These are phyloP conservation scores for Chlorella sp. DNA, from an alignment of 139 green algal species.

Conservation along the genomic window DNA sequence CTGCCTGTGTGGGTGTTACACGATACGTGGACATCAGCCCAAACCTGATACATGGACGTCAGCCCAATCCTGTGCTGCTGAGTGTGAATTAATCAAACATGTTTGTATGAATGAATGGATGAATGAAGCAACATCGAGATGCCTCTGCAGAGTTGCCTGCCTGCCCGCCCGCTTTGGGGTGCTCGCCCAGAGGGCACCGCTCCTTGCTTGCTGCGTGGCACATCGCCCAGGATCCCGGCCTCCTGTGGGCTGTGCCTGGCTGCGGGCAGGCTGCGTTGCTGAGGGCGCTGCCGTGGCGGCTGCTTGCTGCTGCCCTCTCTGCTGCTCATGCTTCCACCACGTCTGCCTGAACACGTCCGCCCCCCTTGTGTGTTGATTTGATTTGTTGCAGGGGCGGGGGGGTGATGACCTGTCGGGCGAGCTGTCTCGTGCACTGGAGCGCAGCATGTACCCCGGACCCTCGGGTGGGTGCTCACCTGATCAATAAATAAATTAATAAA, in stretches of 20 bases:
- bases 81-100: too few relatives aligned
- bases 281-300: too few relatives aligned
- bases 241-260: not conserved
- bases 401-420: conserved; percentile 72
- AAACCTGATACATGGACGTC: too few relatives aligned
- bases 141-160: not conserved
- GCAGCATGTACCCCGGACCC: conserved; percentile 48
- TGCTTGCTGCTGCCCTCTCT: not conserved
- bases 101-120: too few relatives aligned
- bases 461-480: conserved; percentile 42
- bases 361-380: not conserved
- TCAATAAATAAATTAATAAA: too few relatives aligned
- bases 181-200: too few relatives aligned
- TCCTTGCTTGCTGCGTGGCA: too few relatives aligned
- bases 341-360: not conserved
- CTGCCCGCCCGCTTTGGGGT: not conserved
- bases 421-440: conserved; percentile 64
- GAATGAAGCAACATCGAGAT: too few relatives aligned
- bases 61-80: too few relatives aligned
- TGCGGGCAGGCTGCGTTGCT: not conserved
- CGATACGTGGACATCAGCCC: too few relatives aligned
- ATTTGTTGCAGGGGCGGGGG: conserved; percentile 63
- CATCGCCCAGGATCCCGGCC: too few relatives aligned
- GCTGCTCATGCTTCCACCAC: not conserved
- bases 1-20: too few relatives aligned